These are phyloP conservation scores for Jamesozyma rosinii DNA, from an alignment of 805 yeast species.

Conservation along the genomic window DNA sequence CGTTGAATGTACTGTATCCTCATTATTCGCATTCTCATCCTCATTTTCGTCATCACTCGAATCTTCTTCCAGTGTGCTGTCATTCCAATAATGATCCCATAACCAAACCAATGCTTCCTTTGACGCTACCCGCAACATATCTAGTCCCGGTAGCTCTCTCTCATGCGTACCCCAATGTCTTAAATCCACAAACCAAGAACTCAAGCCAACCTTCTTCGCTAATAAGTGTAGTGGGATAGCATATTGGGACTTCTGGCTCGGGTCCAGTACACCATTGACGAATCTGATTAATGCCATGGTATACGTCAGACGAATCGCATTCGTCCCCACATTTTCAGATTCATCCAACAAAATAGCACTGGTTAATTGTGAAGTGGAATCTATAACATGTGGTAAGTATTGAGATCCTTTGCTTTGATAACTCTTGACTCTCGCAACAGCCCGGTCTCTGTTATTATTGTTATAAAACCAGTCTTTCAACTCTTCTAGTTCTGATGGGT, in stretches of 20 bases:
- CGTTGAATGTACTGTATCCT: neutral
- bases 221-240: conserved; percentile 72
- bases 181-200: conserved; percentile 77
- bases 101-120: conserved; percentile 68
- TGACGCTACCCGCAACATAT: conserved; percentile 53
- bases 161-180: conserved; percentile 92
- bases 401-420: conserved; percentile 46
- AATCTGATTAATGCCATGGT: conserved; percentile 72
- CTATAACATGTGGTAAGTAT: conserved; percentile 62
- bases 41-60: conserved; percentile 11
- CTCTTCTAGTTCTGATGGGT: conserved; percentile 35
- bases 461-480: conserved; percentile 48
- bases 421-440: conserved; percentile 44
- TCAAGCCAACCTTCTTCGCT: conserved; percentile 61
- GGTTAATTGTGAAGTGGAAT: conserved; percentile 50
- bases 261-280: conserved; percentile 87
- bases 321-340: conserved; percentile 14
- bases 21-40: conserved; percentile 1
- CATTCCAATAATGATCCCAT: conserved; percentile 61
- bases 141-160: conserved; percentile 54
- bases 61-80: conserved; percentile 19
- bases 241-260: conserved; percentile 65
- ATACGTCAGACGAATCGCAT: conserved; percentile 45
- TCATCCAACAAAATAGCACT: conserved; percentile 41
- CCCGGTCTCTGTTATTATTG: conserved; percentile 32